Percentiles rank a stretch among this genome's conserved stretches.
These are phyloP conservation scores for Neurospora sp. DNA, from an alignment of 495 filamentous ascomycete genomes.

Conservation along the genomic window DNA sequence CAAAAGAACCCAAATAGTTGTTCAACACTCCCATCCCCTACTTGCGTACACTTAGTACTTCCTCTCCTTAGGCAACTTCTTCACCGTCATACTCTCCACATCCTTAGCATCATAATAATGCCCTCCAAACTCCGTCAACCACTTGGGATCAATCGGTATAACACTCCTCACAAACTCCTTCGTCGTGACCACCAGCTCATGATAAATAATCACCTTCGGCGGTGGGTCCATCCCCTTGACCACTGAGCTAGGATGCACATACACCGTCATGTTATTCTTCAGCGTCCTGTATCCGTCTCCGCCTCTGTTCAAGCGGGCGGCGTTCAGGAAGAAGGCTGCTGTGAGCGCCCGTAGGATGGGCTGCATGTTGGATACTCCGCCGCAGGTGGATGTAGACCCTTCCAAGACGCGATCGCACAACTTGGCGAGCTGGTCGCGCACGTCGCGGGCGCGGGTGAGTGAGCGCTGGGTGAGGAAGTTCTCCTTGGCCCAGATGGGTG, in stretches of 20 bases:
- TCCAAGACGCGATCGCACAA: conserved; percentile 84
- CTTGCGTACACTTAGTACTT: too few species aligned
- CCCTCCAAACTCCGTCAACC: conserved; percentile 85
- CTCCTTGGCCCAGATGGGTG: conserved; percentile 78
- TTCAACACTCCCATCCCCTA: too few species aligned
- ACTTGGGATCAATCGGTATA: conserved; percentile 75
- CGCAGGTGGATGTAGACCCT: conserved; percentile 60
- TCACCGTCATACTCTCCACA: conserved; percentile 68
- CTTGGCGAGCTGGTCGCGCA: conserved; percentile 88
- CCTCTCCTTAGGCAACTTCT: conserved; percentile 46
- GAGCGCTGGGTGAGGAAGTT: conserved; percentile 90
- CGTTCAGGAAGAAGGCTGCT: conserved; percentile 91
- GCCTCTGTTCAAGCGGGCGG: conserved; percentile 71
- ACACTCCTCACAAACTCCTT: conserved; percentile 90
- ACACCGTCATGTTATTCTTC: conserved; percentile 84
- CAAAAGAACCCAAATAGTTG: too few species aligned
- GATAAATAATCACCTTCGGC: conserved; percentile 77
- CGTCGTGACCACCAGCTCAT: conserved; percentile 83
- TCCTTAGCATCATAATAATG: conserved; percentile 95
- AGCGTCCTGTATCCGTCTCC: conserved; percentile 92
- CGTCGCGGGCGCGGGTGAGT: conserved; percentile 78
- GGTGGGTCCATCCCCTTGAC: conserved; percentile 71
- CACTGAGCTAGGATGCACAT: conserved; percentile 77
- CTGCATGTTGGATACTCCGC: conserved; percentile 59
- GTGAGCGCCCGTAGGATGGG: conserved; percentile 84